Evolutionary conservation across 169 alveolate genomes (phyloP).

Genomic region (Plasmodium vinckei): DNA sequence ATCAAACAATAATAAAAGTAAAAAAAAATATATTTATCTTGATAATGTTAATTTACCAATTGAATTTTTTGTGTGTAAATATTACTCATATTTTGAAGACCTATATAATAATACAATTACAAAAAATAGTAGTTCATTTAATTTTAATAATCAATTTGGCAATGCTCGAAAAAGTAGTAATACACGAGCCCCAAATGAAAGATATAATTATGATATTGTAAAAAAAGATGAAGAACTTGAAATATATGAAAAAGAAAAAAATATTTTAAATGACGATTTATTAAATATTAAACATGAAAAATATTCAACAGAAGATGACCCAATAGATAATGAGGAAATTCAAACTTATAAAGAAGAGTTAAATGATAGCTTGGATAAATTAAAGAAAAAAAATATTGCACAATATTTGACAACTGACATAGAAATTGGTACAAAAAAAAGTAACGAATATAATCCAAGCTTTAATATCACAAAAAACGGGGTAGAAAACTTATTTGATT

Average conservation of each 20-base stretch:
- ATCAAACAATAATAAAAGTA: constrained; percentile 11
- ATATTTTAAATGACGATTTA: background rate
- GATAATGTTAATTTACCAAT: constrained; percentile 64
- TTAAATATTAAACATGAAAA: background rate
- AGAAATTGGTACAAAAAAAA: background rate
- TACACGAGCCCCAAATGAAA: background rate
- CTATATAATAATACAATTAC: constrained; percentile 65
- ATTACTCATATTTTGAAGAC: constrained; percentile 49
- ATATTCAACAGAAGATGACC: background rate
- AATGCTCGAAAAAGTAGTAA: background rate
- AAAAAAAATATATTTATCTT: constrained; percentile 28
- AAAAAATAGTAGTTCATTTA: constrained; percentile 42
- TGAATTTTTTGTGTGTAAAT: constrained; percentile 63
- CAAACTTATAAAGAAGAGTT: background rate
- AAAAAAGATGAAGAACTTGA: background rate
- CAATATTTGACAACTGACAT: too few relatives aligned
- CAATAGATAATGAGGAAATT: too few relatives aligned
- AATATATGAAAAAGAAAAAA: background rate
- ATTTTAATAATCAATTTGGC: constrained; percentile 18
- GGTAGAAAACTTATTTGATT: constrained; percentile 21
- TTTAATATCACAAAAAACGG: background rate
- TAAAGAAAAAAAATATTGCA: background rate
- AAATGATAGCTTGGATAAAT: background rate
- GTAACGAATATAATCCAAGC: background rate
- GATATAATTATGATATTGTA: background rate